Percentiles rank a stretch among this genome's conserved stretches.
These are phyloP conservation scores for Tetradesmus obliquus DNA, from an alignment of 139 green algal species.

Conservation along the genomic window DNA sequence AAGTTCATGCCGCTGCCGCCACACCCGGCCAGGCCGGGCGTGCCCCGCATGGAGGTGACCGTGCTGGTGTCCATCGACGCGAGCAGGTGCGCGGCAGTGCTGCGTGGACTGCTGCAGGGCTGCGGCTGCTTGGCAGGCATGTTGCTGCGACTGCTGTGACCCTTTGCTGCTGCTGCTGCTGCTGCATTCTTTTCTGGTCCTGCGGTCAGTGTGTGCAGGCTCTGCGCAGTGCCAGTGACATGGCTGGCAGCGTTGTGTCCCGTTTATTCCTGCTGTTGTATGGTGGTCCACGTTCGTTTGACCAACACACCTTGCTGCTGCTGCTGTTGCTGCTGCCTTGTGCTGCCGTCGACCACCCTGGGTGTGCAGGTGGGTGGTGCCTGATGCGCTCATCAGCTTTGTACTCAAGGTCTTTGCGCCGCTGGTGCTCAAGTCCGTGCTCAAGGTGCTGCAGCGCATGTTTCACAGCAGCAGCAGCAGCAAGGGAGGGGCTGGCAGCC, in stretches of 20 bases:
- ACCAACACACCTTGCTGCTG: too few species aligned
- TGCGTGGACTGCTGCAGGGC: too few species aligned
- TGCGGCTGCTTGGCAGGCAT: neutral
- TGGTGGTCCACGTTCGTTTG: too few species aligned
- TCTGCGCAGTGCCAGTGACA: too few species aligned
- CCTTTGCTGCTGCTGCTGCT: neutral
- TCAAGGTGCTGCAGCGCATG: constrained; percentile 16
- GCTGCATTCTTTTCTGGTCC: neutral
- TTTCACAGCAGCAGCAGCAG: constrained; percentile 28
- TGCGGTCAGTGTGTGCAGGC: too few species aligned
- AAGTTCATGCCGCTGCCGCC: constrained; percentile 34
- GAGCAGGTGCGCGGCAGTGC: neutral
- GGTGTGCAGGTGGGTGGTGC: neutral
- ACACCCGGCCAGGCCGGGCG: neutral
- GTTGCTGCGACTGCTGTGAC: neutral
- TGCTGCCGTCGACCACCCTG: neutral
- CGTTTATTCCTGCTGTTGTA: too few species aligned
- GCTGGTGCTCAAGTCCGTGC: constrained; percentile 36
- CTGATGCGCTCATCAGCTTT: constrained; percentile 32
- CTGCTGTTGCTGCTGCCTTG: neutral
- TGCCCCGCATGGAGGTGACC: constrained; percentile 6
- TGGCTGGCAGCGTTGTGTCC: too few species aligned
- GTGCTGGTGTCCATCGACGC: constrained; percentile 34
- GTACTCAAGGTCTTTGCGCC: constrained; percentile 46
- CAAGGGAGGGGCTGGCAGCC: neutral